Conservation (phyloP, 306 rosid species). For the Lablab purpureus region DNA sequence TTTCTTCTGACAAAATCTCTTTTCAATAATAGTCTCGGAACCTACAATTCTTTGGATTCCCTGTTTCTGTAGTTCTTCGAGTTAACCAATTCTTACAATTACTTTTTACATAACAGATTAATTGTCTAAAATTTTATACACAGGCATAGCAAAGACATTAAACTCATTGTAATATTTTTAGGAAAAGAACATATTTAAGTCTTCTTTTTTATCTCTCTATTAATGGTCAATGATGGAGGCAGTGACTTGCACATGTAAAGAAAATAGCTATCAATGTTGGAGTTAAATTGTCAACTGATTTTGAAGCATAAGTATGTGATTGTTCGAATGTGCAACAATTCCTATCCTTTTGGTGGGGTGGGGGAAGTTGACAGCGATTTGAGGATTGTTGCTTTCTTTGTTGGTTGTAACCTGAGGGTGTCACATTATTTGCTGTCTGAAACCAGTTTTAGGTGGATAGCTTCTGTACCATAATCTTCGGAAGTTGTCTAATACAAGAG, state of each 20-base stretch:
- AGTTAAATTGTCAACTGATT: not conserved
- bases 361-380: not conserved
- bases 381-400: constrained; percentile 19
- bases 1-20: too few relatives aligned
- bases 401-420: constrained; percentile 7
- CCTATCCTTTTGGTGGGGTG: constrained; percentile 16
- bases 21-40: too few relatives aligned
- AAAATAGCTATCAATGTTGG: constrained; percentile 8
- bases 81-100: too few relatives aligned
- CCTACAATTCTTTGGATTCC: too few relatives aligned
- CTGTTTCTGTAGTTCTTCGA: too few relatives aligned
- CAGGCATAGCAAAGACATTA: not conserved
- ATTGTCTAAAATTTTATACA: not conserved
- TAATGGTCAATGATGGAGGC: not conserved
- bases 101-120: too few relatives aligned
- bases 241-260: not conserved
- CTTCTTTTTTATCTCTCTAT: not conserved
- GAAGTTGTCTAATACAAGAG: not conserved
- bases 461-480: constrained; percentile 8
- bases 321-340: constrained; percentile 13
- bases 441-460: not conserved
- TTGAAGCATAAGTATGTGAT: not conserved
- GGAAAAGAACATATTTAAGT: not conserved
- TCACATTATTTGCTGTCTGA: constrained; percentile 23
- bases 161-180: not conserved